These are phyloP conservation scores for Lactarius deliciosus DNA, from an alignment of 768 basidiomycete species.

Conservation along the genomic window DNA sequence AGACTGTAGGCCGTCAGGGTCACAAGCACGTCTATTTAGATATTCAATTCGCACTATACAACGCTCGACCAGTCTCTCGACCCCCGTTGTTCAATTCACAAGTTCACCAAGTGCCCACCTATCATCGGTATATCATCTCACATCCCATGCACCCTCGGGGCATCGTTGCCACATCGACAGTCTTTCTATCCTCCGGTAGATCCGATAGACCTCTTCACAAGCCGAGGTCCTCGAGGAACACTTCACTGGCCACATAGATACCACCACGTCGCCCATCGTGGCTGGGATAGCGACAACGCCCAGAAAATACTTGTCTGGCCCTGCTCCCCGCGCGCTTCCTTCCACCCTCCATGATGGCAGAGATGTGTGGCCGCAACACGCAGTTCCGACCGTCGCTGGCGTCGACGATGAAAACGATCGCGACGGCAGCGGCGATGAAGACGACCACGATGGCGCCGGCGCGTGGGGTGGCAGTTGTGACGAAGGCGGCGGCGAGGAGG, in stretches of 20 bases:
- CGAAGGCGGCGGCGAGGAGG: too few species aligned
- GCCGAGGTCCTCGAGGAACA: constrained; percentile 47
- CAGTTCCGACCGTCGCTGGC: too few species aligned
- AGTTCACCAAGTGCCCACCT: constrained; percentile 25
- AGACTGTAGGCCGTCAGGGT: constrained; percentile 66
- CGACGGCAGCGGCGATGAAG: too few species aligned
- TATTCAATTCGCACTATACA: constrained; percentile 39
- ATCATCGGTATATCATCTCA: constrained; percentile 10
- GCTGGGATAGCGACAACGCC: too few species aligned
- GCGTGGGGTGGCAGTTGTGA: too few species aligned
- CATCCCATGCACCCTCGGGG: constrained; percentile 13
- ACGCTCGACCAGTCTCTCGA: constrained; percentile 35
- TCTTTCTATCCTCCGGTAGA: constrained; percentile 24
- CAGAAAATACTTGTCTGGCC: too few species aligned
- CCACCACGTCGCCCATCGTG: constrained; percentile 48
- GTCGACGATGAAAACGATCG: too few species aligned
- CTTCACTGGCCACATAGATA: constrained; percentile 48
- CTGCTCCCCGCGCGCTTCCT: too few species aligned
- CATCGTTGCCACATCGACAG: constrained; percentile 27
- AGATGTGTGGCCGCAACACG: too few species aligned
- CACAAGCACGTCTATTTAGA: constrained; percentile 77
- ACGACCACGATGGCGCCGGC: too few species aligned
- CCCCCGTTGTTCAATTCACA: constrained; percentile 22
- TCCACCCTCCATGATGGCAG: too few species aligned
- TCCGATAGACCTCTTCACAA: constrained; percentile 41